A percentile compares a stretch with the other conserved stretches of the same genome.
phyloP scores from a whole-genome alignment of 2,329 filamentous ascomycete genomes.

The Colletotrichum somersetense region DNA sequence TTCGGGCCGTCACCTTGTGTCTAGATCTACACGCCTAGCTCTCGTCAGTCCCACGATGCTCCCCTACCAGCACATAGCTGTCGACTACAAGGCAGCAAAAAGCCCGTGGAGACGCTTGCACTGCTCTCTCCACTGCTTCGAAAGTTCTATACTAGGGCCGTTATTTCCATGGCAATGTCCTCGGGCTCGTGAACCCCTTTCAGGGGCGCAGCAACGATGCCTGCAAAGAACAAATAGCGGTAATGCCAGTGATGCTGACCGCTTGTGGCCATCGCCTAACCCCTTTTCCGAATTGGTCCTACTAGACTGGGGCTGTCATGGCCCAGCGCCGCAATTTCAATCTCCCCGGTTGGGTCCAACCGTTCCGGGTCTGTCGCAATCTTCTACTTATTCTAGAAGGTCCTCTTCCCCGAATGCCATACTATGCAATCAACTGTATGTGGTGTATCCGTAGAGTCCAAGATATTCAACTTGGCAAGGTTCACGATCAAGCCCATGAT shows the following conservation, averaged over 20 bases:
- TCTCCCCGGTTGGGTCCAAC: constrained; percentile 20
- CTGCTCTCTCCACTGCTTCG: constrained; percentile 41
- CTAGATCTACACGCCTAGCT: constrained; percentile 37
- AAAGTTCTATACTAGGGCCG: constrained; percentile 31
- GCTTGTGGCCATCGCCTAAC: constrained; percentile 4
- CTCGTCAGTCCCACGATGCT: constrained; percentile 24
- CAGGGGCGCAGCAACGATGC: constrained; percentile 16
- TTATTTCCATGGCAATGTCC: constrained; percentile 21
- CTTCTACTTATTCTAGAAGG: neutral
- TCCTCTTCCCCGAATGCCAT: neutral
- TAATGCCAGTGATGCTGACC: neutral
- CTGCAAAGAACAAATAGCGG: neutral
- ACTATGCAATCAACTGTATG: neutral
- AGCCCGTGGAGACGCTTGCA: constrained; percentile 13
- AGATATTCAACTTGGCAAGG: constrained; percentile 9
- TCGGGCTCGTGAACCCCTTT: constrained; percentile 38
- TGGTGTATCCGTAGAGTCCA: neutral
- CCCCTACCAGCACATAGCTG: constrained; percentile 11
- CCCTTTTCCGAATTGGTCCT: constrained; percentile 24
- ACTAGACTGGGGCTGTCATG: constrained; percentile 8
- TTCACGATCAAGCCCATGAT: constrained; percentile 19
- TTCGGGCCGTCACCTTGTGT: constrained; percentile 37
- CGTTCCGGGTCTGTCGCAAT: constrained; percentile 12
- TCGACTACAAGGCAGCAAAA: constrained; percentile 22
- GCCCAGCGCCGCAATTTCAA: constrained; percentile 30